Evolutionary conservation across 2,329 filamentous ascomycete species (phyloP).

Genomic region (Fusarium sp.): DNA sequence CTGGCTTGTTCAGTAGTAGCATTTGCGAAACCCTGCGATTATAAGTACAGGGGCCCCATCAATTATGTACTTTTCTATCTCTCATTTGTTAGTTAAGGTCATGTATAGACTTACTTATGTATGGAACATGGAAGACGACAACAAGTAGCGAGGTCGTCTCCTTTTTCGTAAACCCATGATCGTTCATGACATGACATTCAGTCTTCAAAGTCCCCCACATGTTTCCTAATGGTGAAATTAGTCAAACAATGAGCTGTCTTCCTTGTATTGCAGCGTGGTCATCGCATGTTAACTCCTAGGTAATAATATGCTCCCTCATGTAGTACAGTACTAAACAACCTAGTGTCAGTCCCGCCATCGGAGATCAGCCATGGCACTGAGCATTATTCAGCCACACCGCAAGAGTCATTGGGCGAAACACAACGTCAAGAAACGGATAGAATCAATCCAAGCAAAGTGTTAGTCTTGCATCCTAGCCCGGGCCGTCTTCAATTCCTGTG

Average conservation of each 20-base stretch:
- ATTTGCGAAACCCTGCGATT: too few relatives aligned
- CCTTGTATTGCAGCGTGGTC: background rate
- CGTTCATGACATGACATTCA: background rate
- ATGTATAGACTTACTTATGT: background rate
- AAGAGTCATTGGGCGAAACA: slow-evolving; percentile 39
- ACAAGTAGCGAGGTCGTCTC: background rate
- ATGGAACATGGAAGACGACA: slow-evolving; percentile 7
- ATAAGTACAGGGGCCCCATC: too few relatives aligned
- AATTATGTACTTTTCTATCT: too few relatives aligned
- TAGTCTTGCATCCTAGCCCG: slow-evolving; percentile 23
- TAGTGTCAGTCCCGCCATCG: slow-evolving; percentile 29
- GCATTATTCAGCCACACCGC: slow-evolving; percentile 42
- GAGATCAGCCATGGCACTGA: slow-evolving; percentile 17
- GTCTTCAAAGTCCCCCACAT: background rate
- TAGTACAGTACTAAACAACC: background rate
- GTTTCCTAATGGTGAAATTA: slow-evolving; percentile 1
- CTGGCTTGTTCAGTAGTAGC: too few relatives aligned
- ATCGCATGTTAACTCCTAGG: background rate
- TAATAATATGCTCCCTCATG: too few relatives aligned
- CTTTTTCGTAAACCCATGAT: slow-evolving; percentile 2
- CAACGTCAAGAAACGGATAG: slow-evolving; percentile 16
- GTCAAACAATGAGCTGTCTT: background rate
- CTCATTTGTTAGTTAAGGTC: background rate
- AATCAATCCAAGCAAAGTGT: slow-evolving; percentile 20
- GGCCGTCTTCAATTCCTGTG: slow-evolving; percentile 10